These are phyloP conservation scores for Talaromyces piceae DNA, from an alignment of 2,329 filamentous ascomycete species.

Conservation along the genomic window DNA sequence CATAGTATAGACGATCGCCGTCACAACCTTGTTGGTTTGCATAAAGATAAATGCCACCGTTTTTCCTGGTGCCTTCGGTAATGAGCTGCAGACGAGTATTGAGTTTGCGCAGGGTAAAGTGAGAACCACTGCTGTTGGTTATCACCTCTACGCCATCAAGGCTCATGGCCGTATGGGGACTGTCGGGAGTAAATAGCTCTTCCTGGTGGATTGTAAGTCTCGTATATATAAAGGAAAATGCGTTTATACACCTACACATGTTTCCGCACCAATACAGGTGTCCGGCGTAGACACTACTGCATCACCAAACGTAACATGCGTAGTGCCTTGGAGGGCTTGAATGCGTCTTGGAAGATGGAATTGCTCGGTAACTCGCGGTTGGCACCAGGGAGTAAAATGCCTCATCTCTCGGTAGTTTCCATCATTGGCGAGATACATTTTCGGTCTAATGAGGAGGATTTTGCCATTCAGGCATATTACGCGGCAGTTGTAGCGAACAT, in stretches of 20 bases:
- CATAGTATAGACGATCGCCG: conserved; percentile 52
- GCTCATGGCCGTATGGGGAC: conserved; percentile 50
- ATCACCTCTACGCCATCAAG: conserved; percentile 64
- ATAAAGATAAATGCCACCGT: conserved; percentile 37
- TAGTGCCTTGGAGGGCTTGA: conserved; percentile 46
- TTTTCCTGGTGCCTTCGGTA: conserved; percentile 48
- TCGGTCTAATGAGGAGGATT: conserved; percentile 60
- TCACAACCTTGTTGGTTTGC: conserved; percentile 43
- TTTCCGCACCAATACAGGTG: conserved; percentile 45
- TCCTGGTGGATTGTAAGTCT: conserved; percentile 52
- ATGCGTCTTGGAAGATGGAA: conserved; percentile 56
- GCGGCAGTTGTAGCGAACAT: conserved; percentile 43
- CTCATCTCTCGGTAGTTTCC: conserved; percentile 47
- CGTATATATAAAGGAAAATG: neutral
- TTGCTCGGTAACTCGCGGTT: conserved; percentile 48
- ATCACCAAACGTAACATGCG: conserved; percentile 58
- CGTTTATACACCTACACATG: conserved; percentile 10
- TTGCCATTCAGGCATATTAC: conserved; percentile 57
- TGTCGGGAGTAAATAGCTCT: conserved; percentile 52
- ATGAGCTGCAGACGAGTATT: conserved; percentile 57
- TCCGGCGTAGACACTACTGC: conserved; percentile 54
- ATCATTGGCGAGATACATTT: conserved; percentile 61
- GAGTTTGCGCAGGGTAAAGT: conserved; percentile 57
- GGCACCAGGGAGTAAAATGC: conserved; percentile 55
- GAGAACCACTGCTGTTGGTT: conserved; percentile 50